Evolutionary conservation across 345 rosid species (phyloP).

Genomic region (Eucalyptus marginata): DNA sequence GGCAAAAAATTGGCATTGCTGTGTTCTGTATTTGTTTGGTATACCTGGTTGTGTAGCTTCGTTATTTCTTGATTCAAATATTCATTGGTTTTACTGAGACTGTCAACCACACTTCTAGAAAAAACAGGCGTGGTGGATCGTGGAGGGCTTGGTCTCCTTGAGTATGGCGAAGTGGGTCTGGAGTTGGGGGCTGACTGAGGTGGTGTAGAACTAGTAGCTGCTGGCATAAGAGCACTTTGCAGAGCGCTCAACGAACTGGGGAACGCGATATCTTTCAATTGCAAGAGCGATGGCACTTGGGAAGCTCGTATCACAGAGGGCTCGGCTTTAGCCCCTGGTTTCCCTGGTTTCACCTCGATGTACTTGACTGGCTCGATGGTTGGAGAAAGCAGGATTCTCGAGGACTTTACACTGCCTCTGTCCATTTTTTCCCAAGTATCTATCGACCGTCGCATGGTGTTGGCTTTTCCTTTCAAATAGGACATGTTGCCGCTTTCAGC

Average conservation of each 20-base stretch:
- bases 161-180: constrained; percentile 50
- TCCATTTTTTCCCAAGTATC: constrained; percentile 44
- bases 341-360: constrained; percentile 52
- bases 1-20: neutral
- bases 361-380: constrained; percentile 64
- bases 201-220: neutral
- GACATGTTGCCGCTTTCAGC: constrained; percentile 39
- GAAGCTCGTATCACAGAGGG: constrained; percentile 52
- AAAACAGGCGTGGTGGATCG: constrained; percentile 40
- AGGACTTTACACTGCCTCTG: constrained; percentile 31
- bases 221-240: constrained; percentile 57
- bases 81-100: constrained; percentile 80
- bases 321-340: constrained; percentile 34
- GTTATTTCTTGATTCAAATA: constrained; percentile 64
- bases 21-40: neutral
- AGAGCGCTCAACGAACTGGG: constrained; percentile 61
- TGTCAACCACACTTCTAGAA: constrained; percentile 64
- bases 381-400: constrained; percentile 49
- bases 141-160: constrained; percentile 65
- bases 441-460: constrained; percentile 25
- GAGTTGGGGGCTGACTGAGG: constrained; percentile 29
- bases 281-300: constrained; percentile 57
- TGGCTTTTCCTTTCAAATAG: constrained; percentile 17
- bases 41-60: constrained; percentile 69
- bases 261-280: constrained; percentile 62